These are phyloP conservation scores for Trametes gibbosa DNA, from an alignment of 768 basidiomycete species.

Conservation along the genomic window DNA sequence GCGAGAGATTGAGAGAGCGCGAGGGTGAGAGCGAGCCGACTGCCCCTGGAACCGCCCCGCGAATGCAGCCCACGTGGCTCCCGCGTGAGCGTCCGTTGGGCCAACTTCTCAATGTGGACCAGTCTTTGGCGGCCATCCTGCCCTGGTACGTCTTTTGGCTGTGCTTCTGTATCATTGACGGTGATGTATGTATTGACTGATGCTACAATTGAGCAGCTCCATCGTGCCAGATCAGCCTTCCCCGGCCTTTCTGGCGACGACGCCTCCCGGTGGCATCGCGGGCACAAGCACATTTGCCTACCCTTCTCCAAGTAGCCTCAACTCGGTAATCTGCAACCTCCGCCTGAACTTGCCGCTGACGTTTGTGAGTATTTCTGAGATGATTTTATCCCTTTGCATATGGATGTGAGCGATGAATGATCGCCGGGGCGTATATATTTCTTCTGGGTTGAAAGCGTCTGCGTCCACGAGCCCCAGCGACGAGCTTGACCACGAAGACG, in stretches of 20 bases:
- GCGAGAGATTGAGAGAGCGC: conserved; percentile 10
- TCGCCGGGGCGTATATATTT: no score
- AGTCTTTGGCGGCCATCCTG: conserved; percentile 53
- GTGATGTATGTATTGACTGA: conserved; percentile 17
- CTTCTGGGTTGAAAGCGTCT: no score
- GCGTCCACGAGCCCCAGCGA: no score
- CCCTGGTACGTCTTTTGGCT: conserved; percentile 35
- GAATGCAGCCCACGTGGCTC: conserved; percentile 18
- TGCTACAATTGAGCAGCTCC: background rate
- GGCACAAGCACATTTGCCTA: background rate
- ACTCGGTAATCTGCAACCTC: no score
- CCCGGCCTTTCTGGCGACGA: background rate
- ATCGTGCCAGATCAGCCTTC: background rate
- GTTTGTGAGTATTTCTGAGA: no score
- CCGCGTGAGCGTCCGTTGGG: conserved; percentile 9
- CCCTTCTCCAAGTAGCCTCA: background rate
- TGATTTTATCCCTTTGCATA: no score
- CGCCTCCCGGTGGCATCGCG: background rate
- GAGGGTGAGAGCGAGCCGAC: conserved; percentile 14
- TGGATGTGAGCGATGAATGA: no score
- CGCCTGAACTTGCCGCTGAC: no score
- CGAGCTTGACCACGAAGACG: no score
- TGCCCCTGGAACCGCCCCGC: conserved; percentile 21
- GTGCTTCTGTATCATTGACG: background rate
- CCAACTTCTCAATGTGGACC: conserved; percentile 37